Evolutionary conservation across 345 rosid genomes (phyloP).

Genomic region (Litchi chinensis): DNA sequence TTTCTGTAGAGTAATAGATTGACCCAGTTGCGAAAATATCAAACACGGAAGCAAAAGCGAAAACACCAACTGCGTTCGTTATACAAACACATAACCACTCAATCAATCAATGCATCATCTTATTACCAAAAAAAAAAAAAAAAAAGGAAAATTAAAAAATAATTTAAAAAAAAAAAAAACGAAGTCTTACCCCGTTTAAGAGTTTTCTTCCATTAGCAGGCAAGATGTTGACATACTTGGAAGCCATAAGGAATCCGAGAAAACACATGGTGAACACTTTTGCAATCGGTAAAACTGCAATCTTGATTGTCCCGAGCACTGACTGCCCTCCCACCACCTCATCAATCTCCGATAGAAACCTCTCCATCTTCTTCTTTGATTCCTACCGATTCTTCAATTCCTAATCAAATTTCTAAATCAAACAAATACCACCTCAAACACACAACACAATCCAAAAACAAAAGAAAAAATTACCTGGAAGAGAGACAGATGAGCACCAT

Average conservation of each 20-base stretch:
- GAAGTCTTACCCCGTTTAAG: slow-evolving; percentile 72
- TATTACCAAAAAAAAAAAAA: neutral
- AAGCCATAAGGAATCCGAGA: slow-evolving; percentile 96
- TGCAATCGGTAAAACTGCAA: slow-evolving; percentile 94
- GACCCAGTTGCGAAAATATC: slow-evolving; percentile 97
- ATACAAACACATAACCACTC: neutral
- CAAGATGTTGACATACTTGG: slow-evolving; percentile 89
- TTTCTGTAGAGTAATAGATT: slow-evolving; percentile 80
- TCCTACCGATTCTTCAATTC: neutral
- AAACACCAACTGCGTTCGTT: slow-evolving; percentile 74
- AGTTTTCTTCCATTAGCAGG: slow-evolving; percentile 89
- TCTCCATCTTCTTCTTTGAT: slow-evolving; percentile 27
- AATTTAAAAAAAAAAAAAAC: neutral
- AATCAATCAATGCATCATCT: neutral
- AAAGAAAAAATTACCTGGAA: no score
- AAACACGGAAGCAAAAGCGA: slow-evolving; percentile 96
- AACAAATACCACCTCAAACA: no score
- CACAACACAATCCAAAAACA: no score
- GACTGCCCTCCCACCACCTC: slow-evolving; percentile 57
- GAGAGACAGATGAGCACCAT: no score
- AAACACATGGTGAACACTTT: slow-evolving; percentile 95
- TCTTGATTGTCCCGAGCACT: slow-evolving; percentile 60
- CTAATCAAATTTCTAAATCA: no score
- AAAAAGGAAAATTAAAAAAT: neutral
- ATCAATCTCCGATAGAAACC: slow-evolving; percentile 37